Base-by-base conservation (phyloP, 2,329 filamentous ascomycete genomes). In the Cladophialophora yegresii region DNA sequence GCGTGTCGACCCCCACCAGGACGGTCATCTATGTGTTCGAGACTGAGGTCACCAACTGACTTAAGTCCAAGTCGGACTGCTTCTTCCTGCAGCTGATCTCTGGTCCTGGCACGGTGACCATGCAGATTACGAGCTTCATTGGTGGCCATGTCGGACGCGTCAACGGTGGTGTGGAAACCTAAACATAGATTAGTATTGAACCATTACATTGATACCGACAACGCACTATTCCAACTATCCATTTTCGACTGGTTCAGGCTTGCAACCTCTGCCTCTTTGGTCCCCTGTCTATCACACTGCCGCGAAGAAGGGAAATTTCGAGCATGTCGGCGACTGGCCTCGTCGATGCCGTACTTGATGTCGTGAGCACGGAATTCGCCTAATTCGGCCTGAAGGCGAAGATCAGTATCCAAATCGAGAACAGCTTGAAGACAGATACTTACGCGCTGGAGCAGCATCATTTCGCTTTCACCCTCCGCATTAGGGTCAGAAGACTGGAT, bases 201-300 rank as follows among this genome's bases (percentile, higher is more conserved):
- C 8, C 8, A 33, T 4, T 12, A 54, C 20, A 30, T 33, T 28
- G 51, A 32, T 3, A 54, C 16, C 23, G 49, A 22, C 3, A 33
- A 71, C 74, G 69, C 73, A 78, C 78, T 73, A 40, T 68, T 64
- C 77, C 77, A 78, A 7, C 58, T 68, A 7, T 61, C 62, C n/a
- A 77, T 66, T 26, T 70, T 53, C 7, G 56, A 26, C 47, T 72
- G 69, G 50, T 77, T 73, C 8, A 59, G 30, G 53, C 71, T 32
- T 20, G 73, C 74, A 28, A 73, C 30, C 12, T 66, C 70, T 12
- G 74, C 70, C 23, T 72, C 73, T 4, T 69, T 58, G 1, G 76
- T 73, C 22, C 74, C 76, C 5, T 65, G 58, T 4, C 72, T 61
- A 61, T 77, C 76, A 3, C 73, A 73, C 40, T 69, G 62, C 13